A percentile compares a stretch with the other conserved stretches of the same genome.
Conservation (phyloP, 306 rosid species). For the Morella rubra region DNA sequence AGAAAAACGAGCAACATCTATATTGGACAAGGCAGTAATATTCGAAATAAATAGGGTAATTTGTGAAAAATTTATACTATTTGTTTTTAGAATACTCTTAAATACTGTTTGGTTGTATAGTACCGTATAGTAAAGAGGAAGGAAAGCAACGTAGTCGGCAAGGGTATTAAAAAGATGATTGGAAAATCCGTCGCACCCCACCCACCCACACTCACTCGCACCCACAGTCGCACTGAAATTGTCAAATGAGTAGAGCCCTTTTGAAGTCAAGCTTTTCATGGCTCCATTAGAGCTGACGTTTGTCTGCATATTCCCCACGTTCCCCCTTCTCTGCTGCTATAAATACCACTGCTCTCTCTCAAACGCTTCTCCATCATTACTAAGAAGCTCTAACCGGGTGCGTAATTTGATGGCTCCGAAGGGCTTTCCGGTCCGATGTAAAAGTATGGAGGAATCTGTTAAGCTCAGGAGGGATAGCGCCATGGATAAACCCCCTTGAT, state of each 20-base stretch:
- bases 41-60: neutral
- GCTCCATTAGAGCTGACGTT: neutral
- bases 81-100: neutral
- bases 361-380: neutral
- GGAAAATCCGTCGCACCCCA: too few relatives aligned
- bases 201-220: neutral
- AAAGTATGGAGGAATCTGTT: constrained; percentile 48
- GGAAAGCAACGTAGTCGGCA: constrained; percentile 13
- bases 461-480: constrained; percentile 99
- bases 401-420: too few relatives aligned
- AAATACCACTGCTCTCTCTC: neutral
- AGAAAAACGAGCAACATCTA: neutral
- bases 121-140: neutral
- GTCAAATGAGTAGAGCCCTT: neutral
- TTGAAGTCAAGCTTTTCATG: neutral
- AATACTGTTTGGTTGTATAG: neutral
- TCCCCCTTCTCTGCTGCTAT: constrained; percentile 10
- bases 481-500: constrained; percentile 18
- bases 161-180: constrained; percentile 2
- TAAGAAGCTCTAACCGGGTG: neutral
- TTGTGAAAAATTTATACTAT: neutral
- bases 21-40: neutral
- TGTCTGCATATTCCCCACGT: constrained; percentile 1
- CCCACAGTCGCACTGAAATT: neutral
- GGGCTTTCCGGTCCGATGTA: neutral